Base-by-base conservation (phyloP, 2,329 filamentous ascomycete genomes). In the Claviceps arundinis region DNA sequence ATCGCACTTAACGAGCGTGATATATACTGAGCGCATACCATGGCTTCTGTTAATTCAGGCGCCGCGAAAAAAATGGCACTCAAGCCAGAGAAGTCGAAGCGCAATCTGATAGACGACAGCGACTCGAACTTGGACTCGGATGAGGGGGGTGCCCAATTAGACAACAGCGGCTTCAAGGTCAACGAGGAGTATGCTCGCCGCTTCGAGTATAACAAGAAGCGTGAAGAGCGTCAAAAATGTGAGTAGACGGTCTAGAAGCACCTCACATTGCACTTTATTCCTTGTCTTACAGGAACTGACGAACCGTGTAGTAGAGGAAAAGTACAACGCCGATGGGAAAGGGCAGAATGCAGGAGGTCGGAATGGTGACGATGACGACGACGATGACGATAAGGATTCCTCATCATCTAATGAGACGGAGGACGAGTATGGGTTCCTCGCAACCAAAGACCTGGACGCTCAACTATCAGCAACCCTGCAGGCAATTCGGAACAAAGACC, bases 171-270 rank as follows among this genome's bases (percentile, higher is more conserved):
- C 52, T 78, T 97, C 65, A 89, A 86, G 65, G 84, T 98, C 68
- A 97, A 98, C 68, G 76, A 89, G 65, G 88, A 94, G 50, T 98
- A 84, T 67, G 93, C 93, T 44, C 81, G 80, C 59, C 78, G 88
- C 42, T 97, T 95, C 61, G 93, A 98, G 68, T 79, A 97, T 71
- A 98, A 98, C 72, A 96, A 97, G 73, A 95, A 95, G 72, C 81
- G 91, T 53, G 90, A 95, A 64, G 93, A 98, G 66, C 73, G 82
- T 57, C 84, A 89, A 16, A 77, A 79, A 63, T 67, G 84, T 86
- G 62, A 61, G 80, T 69, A 30, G 22, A 2, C 5, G 2, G 56
- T 48, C 58, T 45, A 16, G 26, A 17, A 8, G 26, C n/a, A 17
- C 38, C 22, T 8, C 8, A 34, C 37, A 11, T 19, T 41, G 13